Conservation (phyloP, 495 filamentous ascomycete genomes). For the Daldinia bambusicola region DNA sequence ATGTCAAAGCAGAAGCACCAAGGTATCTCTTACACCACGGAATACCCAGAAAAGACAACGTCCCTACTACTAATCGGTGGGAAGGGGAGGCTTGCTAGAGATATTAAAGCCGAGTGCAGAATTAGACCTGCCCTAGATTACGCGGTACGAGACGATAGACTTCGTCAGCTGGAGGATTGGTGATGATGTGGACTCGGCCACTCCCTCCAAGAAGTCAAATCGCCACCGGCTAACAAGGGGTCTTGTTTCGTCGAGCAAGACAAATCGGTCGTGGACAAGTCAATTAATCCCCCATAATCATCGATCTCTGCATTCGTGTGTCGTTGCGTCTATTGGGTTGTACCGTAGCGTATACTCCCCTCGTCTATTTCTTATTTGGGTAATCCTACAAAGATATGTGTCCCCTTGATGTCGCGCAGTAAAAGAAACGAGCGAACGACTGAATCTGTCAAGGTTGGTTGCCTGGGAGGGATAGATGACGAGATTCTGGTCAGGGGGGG, state of each 20-base stretch:
- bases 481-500: neutral
- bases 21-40: constrained; percentile 11
- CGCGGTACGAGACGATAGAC: constrained; percentile 27
- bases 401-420: constrained; percentile 32
- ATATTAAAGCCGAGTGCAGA: constrained; percentile 25
- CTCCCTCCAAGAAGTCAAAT: constrained; percentile 29
- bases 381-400: constrained; percentile 23
- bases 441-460: constrained; percentile 28
- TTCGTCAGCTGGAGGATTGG: constrained; percentile 34
- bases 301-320: constrained; percentile 33
- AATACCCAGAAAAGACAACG: neutral
- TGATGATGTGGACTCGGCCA: constrained; percentile 37
- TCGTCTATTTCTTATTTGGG: constrained; percentile 32
- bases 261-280: constrained; percentile 25
- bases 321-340: constrained; percentile 33
- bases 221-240: constrained; percentile 36
- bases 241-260: constrained; percentile 35
- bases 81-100: neutral
- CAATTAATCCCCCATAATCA: constrained; percentile 42
- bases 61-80: constrained; percentile 3
- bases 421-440: constrained; percentile 35
- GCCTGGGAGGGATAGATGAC: neutral
- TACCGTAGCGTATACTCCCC: constrained; percentile 21
- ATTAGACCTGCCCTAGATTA: constrained; percentile 33
- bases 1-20: constrained; percentile 11